Evolutionary conservation across 768 basidiomycete species (phyloP).

Genomic region (Leccinellum albellum): DNA sequence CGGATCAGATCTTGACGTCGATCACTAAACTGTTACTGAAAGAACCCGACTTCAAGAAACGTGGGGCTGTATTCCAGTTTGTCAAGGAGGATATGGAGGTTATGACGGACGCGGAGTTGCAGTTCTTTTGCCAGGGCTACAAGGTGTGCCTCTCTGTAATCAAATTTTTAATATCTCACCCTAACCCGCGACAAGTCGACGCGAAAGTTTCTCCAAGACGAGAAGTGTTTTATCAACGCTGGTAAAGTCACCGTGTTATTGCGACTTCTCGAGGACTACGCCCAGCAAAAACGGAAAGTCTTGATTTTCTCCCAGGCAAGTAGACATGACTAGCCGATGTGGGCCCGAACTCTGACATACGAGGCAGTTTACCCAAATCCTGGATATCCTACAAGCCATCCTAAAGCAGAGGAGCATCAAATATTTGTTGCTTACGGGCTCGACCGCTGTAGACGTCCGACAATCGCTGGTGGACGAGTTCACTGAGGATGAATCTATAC

Average conservation of each 20-base stretch:
- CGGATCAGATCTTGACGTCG: conserved; percentile 65
- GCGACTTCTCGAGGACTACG: conserved; percentile 65
- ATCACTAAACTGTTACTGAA: conserved; percentile 83
- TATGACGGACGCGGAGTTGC: conserved; percentile 97
- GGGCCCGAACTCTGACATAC: not conserved
- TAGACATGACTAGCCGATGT: not conserved
- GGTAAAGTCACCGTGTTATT: conserved; percentile 82
- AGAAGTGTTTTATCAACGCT: conserved; percentile 76
- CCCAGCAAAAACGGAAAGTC: conserved; percentile 68
- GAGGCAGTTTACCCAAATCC: conserved; percentile 85
- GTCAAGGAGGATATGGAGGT: conserved; percentile 98
- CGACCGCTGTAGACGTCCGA: conserved; percentile 89
- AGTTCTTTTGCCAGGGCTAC: conserved; percentile 80
- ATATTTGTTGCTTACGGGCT: conserved; percentile 85
- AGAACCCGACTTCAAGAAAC: conserved; percentile 88
- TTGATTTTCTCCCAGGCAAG: conserved; percentile 92
- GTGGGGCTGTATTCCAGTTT: conserved; percentile 71
- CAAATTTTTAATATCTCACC: not conserved
- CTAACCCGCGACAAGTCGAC: conserved; percentile 48
- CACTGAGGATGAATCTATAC: conserved; percentile 75
- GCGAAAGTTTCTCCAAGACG: conserved; percentile 68
- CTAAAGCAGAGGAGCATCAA: conserved; percentile 68
- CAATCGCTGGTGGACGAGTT: conserved; percentile 96
- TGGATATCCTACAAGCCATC: conserved; percentile 87
- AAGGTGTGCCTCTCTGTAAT: conserved; percentile 49